Evolutionary conservation across 768 basidiomycete species (phyloP), one percentile per base, ranked within the genome.

Genomic region (Tulasnella sp.): DNA sequence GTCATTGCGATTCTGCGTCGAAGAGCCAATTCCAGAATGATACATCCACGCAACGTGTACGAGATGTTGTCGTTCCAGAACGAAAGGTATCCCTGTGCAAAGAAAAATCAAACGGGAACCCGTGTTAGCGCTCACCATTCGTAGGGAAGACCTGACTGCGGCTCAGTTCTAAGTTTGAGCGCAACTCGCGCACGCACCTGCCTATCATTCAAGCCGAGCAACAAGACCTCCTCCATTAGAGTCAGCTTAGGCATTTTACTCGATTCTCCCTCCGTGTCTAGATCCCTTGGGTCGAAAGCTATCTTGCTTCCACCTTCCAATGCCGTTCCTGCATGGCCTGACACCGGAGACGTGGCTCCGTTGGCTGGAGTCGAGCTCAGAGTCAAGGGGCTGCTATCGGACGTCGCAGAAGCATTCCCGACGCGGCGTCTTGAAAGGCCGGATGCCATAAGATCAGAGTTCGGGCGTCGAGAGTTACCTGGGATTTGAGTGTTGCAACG

Each of bases 161-260:
- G 57, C 51, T 3, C 57, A 26, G 42, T 37, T 40, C 55, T 20
- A 26, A 57, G 16, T 57, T 74, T 48, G 6, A 61, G 79, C 40
- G 23, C 70, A 26, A 46, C 11, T 88, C 32, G n/a, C 55, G 20
- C 23, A 57, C 55, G 55, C 81, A 95, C 95, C 87, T 97, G 95
- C 83, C 96, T 96, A 86, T 99, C 98, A 84, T 99, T 98, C 78
- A 99, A 86, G 4, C 98, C 97, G 18, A 99, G 85, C 77, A 99
- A 84, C 79, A 99, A 86, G 7, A 99, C 91, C 86, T 99, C 98
- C 86, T 99, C 97, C 93, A 99, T 93, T 78, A 99, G 88, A 35
- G 97, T 99, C 81, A 99, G 86, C 78, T 87, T 87, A 3, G 97
- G 97, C 84, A 92, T 88, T 84, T 89, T 90, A 29, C 92, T 92